Evolutionary conservation across 163 green algal genomes (phyloP).

Genomic region (Coccomyxa subellipsoidea): DNA sequence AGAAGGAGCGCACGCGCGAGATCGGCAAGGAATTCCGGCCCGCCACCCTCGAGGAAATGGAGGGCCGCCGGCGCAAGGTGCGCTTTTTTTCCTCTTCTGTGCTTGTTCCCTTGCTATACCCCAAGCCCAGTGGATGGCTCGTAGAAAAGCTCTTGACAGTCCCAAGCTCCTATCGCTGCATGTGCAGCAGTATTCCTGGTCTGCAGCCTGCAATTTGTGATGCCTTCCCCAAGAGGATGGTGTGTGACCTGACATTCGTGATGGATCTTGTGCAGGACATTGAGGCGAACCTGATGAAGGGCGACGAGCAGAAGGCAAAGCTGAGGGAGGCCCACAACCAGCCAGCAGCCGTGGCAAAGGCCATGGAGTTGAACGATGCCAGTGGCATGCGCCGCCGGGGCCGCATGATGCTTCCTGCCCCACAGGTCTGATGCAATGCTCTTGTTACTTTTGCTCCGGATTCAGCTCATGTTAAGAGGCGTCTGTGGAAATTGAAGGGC

Average conservation of each 20-base stretch:
- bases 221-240: no score
- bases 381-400: slow-evolving; percentile 46
- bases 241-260: not conserved
- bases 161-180: no score
- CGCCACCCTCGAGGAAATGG: slow-evolving; percentile 84
- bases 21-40: slow-evolving; percentile 82
- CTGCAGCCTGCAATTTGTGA: no score
- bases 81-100: not conserved
- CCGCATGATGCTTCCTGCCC: slow-evolving; percentile 93
- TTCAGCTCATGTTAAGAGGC: no score
- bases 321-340: slow-evolving; percentile 64
- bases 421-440: slow-evolving; percentile 35
- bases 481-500: no score
- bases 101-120: no score
- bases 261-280: slow-evolving; percentile 61
- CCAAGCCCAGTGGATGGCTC: no score
- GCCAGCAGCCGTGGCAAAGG: slow-evolving; percentile 61
- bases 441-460: no score
- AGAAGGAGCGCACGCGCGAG: slow-evolving; percentile 64
- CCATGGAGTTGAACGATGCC: slow-evolving; percentile 69
- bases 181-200: no score
- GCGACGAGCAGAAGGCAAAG: slow-evolving; percentile 73
- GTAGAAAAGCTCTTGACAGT: no score
- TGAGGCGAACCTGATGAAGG: slow-evolving; percentile 82
- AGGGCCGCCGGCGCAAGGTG: slow-evolving; percentile 62